Evolutionary conservation across 805 yeast species (phyloP), one percentile per base, ranked within the genome.

Genomic region (Cyberlindnera nakhonratchasimensis): DNA sequence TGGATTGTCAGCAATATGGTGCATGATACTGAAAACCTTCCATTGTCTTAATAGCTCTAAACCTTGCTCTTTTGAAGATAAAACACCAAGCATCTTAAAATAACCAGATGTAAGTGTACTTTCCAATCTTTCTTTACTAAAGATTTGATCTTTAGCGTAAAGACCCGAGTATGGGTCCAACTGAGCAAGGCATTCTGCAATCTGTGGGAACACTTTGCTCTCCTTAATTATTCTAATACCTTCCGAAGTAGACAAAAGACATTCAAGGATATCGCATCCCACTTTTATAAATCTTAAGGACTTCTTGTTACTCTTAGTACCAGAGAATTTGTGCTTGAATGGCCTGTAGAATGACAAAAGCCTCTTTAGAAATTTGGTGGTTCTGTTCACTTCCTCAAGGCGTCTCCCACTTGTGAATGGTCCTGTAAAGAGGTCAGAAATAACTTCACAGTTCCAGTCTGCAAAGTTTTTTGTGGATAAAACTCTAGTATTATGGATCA

Each of bases 311-410:
- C 69, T 69, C 45, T 75, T 66, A 34, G 79, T 63, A 21, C 69
- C 65, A 7, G 85, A 70, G 61, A 89, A 91, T 42, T 96, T 69
- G 54, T 82, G 79, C 63, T 95, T 90, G 66, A 90, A 84, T 0
- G 99, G 99, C 40, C 98, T 71, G 59, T 80, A 91, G 59, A 91
- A 93, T 2, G 96, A 86, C 53, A 90, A 61, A 20, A 93, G 60
- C 42, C 96, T 67, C 57, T 91, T 90, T 58, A 90, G 71, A 54
- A 93, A 87, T 55, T 90, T 91, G 1, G 97, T 88, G 3, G 83
- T 81, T 52, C 75, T 79, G 26, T 80, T 71, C 2, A 84, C 68
- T 43, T 91, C 98, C 24, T 88, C 95, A 32, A 93, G 70, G 37
- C 87, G 69, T 49, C 70, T 77, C 0, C 86, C 82, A 53, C 78